Base-by-base conservation (phyloP, 176 grass and related monocot genomes). In the Puya raimondii region DNA sequence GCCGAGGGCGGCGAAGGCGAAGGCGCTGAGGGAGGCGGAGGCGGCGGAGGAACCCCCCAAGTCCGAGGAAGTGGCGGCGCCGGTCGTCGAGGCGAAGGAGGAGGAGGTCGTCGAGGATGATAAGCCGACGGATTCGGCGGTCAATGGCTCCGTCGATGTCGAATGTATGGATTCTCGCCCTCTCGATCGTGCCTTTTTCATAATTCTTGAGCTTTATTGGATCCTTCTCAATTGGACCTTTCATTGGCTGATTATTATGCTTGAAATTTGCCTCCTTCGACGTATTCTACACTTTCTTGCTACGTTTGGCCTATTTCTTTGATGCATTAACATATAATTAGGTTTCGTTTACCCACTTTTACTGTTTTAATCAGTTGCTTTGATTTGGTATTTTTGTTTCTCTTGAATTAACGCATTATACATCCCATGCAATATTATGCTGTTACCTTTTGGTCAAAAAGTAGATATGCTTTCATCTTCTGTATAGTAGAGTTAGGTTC, bases 91-190 rank as follows among this genome's bases (percentile, higher is more conserved):
- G 67, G 81, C 23, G 54, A 86, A 74, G 75, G 58, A 52, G 13
- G 74, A 23, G n/a, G 76, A 70, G 72, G 83, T 85, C 50, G 64
- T 75, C 3, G 61, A 72, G 12, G 79, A 74, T 26, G 81, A 71
- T 66, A 85, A 82, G 50, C 29, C 9, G 53, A 11, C 25, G 14
- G 76, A 71, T 20, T 54, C 25, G 23, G 54, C 66, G 14, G 78
- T 50, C 16, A 77, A 77, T 16, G 79, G 66, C 23, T 23, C 42
- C 12, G 73, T 51, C 50, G 78, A 70, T 53, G 84, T 23, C 50
- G 84, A 92, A 89, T 81, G 81, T 90, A 92, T 64, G 70, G 13
- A 51, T 67, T 76, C 42, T 71, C 22, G 18, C 63, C 53, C 27
- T 53, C 4, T 49, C 15, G 9, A 47, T 72, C 54, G 2, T 59